Base-by-base conservation (phyloP, 192 early-diverging fungal species). In the Obelidium mucronatum region DNA sequence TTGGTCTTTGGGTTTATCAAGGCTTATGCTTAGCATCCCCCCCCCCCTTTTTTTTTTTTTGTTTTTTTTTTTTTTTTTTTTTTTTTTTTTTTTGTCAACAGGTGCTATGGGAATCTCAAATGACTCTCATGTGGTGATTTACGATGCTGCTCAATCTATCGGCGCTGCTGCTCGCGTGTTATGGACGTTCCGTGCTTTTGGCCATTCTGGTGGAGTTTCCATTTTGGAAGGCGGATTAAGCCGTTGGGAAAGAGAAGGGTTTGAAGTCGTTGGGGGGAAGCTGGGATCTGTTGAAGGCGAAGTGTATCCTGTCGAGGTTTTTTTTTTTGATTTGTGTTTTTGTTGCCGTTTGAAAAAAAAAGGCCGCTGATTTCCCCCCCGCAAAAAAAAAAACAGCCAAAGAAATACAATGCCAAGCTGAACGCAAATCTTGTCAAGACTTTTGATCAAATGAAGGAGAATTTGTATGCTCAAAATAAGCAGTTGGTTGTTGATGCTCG, bases 131-230 rank as follows among this genome's bases (percentile, higher is more conserved):
- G 89, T 99, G 3, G 93, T 99, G 0, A 68, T 95, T 24, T 99
- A 99, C 80, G 97, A 99, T 76, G 84, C 91, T 0, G 40, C 52
- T 11, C 79, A 85, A 2, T 95, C 95, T 13, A 86, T 95, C 40
- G 89, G 92, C 59, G 93, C 96, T 15, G 91, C 96, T 11, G 89
- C 90, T 52, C 90, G 97, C 22, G 93, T 95, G 26, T 95, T 92
- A 75, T 99, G 96, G 96, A 97, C 94, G 42, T 95, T 97, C 81
- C 92, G 93, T 75, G 92, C 85, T 22, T 96, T 98, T 91, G 94
- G 94, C 6, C 97, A 98, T 71, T 61, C 90, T 36, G 66, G 39
- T 42, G 91, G 92, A 1, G 90, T 97, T 2, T 95, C 93, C 37
- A 89, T 98, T 13, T 80, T 98, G 60, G 88, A 98, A 56, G 97